Percentiles rank a stretch among this genome's conserved stretches.
These are phyloP conservation scores for Saksenaea oblongispora DNA, from an alignment of 371 early-diverging fungal species.

Conservation along the genomic window DNA sequence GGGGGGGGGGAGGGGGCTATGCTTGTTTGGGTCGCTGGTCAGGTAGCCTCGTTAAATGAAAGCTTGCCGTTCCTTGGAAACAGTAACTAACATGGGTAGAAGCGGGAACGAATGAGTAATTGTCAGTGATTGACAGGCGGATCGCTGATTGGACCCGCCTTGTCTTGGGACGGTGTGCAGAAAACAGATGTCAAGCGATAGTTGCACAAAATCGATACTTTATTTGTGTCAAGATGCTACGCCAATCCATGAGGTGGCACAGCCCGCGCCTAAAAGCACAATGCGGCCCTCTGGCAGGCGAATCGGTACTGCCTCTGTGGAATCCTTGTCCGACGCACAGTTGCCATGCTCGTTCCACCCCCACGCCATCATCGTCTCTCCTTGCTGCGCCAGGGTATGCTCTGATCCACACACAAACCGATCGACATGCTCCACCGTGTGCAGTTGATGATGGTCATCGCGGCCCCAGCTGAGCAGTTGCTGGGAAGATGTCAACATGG, in stretches of 20 bases:
- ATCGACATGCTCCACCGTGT: conserved; percentile 18
- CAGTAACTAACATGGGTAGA: no score
- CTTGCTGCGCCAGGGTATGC: conserved; percentile 62
- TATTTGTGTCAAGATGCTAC: neutral
- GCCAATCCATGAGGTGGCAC: conserved; percentile 27
- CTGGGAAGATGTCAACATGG: conserved; percentile 30
- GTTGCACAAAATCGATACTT: no score
- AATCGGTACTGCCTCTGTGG: conserved; percentile 1
- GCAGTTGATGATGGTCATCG: conserved; percentile 71
- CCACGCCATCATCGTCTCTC: conserved; percentile 64
- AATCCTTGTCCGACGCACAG: conserved; percentile 55
- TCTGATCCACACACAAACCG: conserved; percentile 78
- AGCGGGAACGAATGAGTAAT: no score
- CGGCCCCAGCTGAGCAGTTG: conserved; percentile 63
- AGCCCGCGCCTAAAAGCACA: conserved; percentile 18
- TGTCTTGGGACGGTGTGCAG: no score
- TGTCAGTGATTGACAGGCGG: no score
- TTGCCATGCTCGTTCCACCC: conserved; percentile 97
- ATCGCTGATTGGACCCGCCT: no score
- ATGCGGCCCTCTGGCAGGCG: conserved; percentile 4
- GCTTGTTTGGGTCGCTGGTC: no score
- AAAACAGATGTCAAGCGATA: no score
- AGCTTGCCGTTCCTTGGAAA: no score
- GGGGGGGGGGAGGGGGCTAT: no score
- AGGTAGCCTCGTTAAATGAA: no score